Percentiles rank a stretch among this genome's conserved stretches.
phyloP scores from a whole-genome alignment of 768 basidiomycete species.

The Suillus brevipes region DNA sequence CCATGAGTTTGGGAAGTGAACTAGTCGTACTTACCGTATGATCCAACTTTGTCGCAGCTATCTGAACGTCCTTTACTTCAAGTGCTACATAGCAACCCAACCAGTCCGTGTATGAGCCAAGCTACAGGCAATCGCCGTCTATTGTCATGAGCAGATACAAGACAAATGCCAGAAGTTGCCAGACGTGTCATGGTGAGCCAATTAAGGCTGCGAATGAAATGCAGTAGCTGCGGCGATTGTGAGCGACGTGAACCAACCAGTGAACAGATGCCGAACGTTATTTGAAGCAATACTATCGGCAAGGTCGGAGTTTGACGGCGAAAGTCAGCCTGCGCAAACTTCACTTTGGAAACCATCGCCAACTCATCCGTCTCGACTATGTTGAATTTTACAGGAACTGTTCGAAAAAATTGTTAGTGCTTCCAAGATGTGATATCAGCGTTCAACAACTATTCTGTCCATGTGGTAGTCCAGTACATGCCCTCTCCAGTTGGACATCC shows the following conservation, averaged over 20 bases:
- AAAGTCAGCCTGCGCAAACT: too few species aligned
- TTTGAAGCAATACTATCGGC: too few species aligned
- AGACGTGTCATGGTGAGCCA: too few species aligned
- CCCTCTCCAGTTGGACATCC: too few species aligned
- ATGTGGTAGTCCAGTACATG: not conserved
- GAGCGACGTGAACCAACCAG: not conserved
- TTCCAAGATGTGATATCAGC: not conserved
- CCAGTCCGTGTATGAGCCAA: not conserved
- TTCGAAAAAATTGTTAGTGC: not conserved
- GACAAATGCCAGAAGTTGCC: too few species aligned
- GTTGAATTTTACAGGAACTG: not conserved
- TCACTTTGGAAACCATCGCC: not conserved
- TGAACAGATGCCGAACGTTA: too few species aligned
- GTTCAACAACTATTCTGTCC: not conserved
- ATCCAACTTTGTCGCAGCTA: not conserved
- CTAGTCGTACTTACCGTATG: not conserved
- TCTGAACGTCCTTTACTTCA: not conserved
- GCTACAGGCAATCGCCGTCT: not conserved
- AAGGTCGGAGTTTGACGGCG: too few species aligned
- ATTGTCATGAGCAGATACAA: too few species aligned
- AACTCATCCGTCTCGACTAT: not conserved
- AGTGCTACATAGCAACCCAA: not conserved
- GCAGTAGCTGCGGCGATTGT: not conserved
- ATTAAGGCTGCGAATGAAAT: too few species aligned
- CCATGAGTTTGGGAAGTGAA: not conserved